These are phyloP conservation scores for Gossypium anomalum DNA, from an alignment of 345 rosid species.

Conservation along the genomic window DNA sequence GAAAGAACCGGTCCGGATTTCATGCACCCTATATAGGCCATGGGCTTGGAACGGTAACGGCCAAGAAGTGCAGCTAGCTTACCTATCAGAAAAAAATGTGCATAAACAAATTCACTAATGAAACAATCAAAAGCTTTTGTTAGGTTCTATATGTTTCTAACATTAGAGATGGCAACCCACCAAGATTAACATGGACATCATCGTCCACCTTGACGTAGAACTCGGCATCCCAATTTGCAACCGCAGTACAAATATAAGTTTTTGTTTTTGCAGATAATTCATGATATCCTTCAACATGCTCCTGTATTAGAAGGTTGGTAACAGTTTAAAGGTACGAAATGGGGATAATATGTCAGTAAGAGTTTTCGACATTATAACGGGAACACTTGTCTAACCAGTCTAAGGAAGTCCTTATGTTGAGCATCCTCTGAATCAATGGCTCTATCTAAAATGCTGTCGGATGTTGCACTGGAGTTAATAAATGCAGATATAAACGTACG, in stretches of 20 bases:
- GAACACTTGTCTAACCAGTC: conserved; percentile 59
- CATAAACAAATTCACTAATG: background rate
- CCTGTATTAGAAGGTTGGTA: conserved; percentile 41
- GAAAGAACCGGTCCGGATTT: conserved; percentile 98
- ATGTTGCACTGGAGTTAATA: conserved; percentile 67
- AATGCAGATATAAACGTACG: conserved; percentile 10
- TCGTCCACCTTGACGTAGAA: conserved; percentile 95
- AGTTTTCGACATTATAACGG: background rate
- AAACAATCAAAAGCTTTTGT: background rate
- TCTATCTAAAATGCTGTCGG: conserved; percentile 89
- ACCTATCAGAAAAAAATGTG: conserved; percentile 40
- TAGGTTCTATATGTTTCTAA: background rate
- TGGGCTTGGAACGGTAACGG: conserved; percentile 84
- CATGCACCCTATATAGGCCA: conserved; percentile 94
- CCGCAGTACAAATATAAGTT: conserved; percentile 82
- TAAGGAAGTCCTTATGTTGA: conserved; percentile 93
- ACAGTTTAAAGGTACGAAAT: background rate
- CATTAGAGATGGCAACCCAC: conserved; percentile 28
- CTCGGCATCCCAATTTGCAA: conserved; percentile 95
- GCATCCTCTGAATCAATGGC: conserved; percentile 95
- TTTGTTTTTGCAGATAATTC: conserved; percentile 97
- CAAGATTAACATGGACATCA: conserved; percentile 98
- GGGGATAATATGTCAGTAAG: background rate
- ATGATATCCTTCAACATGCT: conserved; percentile 96
- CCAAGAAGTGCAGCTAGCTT: conserved; percentile 84